A percentile compares a stretch with the other conserved stretches of the same genome.
These are phyloP conservation scores for Actinomortierella wolfii DNA, from an alignment of 371 early-diverging fungal genomes.

Conservation along the genomic window DNA sequence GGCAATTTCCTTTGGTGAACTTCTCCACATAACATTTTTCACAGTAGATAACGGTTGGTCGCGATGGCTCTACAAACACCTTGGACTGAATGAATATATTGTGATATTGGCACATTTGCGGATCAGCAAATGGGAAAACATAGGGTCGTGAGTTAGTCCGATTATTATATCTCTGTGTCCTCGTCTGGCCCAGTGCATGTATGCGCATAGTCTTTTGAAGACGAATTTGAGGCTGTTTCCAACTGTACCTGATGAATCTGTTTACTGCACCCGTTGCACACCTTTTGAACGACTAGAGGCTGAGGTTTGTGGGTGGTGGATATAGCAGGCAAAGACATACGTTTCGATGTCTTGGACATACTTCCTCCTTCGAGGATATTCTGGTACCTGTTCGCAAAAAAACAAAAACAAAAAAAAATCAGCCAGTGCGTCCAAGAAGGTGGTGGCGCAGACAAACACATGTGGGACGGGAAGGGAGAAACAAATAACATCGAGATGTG, in stretches of 20 bases:
- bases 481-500: no score
- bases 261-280: slow-evolving; percentile 44
- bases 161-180: no score
- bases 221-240: not conserved
- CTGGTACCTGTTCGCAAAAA: slow-evolving; percentile 30
- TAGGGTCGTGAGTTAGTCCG: no score
- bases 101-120: no score
- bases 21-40: slow-evolving; percentile 41
- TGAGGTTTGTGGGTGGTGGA: slow-evolving; percentile 18
- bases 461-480: no score
- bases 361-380: slow-evolving; percentile 42
- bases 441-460: no score
- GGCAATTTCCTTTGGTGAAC: slow-evolving; percentile 45
- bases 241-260: slow-evolving; percentile 23
- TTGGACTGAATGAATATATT: slow-evolving; percentile 35
- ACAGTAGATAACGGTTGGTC: slow-evolving; percentile 32
- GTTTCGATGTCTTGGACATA: slow-evolving; percentile 32
- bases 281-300: slow-evolving; percentile 36
- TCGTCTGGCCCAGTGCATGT: not conserved
- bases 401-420: not conserved
- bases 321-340: slow-evolving; percentile 41
- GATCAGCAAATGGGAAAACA: no score
- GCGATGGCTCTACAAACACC: slow-evolving; percentile 40
- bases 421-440: no score
- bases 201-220: no score